phyloP scores from a whole-genome alignment of 768 basidiomycete species.

The Hygrophoropsis aurantiaca region DNA sequence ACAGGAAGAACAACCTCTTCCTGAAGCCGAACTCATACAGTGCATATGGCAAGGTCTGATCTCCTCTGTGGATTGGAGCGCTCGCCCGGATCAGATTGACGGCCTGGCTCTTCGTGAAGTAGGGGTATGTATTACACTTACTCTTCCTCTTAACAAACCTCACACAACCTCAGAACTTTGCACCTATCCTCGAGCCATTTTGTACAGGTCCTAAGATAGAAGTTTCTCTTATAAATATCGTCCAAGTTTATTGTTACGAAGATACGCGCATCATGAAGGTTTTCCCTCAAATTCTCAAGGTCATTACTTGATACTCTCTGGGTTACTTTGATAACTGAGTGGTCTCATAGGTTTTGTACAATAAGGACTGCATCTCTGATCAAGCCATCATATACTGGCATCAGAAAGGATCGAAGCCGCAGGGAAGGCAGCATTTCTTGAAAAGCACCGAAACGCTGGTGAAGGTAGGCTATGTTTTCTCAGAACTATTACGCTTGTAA shows the following conservation, averaged over 20 bases:
- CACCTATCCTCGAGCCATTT: slow-evolving; percentile 88
- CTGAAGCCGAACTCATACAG: slow-evolving; percentile 80
- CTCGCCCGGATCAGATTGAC: slow-evolving; percentile 90
- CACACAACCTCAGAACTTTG: slow-evolving; percentile 58
- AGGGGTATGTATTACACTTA: slow-evolving; percentile 51
- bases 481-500: slow-evolving; percentile 4
- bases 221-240: slow-evolving; percentile 91
- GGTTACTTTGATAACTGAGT: slow-evolving; percentile 6
- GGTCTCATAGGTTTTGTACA: slow-evolving; percentile 79
- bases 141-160: not conserved
- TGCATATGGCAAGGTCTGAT: slow-evolving; percentile 95
- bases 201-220: slow-evolving; percentile 86
- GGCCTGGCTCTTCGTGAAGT: slow-evolving; percentile 86
- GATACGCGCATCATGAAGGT: slow-evolving; percentile 93
- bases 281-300: slow-evolving; percentile 95
- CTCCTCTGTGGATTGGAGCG: slow-evolving; percentile 83
- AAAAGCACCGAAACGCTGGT: slow-evolving; percentile 86
- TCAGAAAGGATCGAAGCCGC: slow-evolving; percentile 94
- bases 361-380: slow-evolving; percentile 92
- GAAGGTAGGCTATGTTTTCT: slow-evolving; percentile 52
- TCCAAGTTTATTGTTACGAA: slow-evolving; percentile 95
- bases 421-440: slow-evolving; percentile 94
- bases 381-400: slow-evolving; percentile 98
- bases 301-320: slow-evolving; percentile 19
- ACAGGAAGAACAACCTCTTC: slow-evolving; percentile 78